phyloP scores from a whole-genome alignment of 768 basidiomycete species.

The Austroboletus eburneus region DNA sequence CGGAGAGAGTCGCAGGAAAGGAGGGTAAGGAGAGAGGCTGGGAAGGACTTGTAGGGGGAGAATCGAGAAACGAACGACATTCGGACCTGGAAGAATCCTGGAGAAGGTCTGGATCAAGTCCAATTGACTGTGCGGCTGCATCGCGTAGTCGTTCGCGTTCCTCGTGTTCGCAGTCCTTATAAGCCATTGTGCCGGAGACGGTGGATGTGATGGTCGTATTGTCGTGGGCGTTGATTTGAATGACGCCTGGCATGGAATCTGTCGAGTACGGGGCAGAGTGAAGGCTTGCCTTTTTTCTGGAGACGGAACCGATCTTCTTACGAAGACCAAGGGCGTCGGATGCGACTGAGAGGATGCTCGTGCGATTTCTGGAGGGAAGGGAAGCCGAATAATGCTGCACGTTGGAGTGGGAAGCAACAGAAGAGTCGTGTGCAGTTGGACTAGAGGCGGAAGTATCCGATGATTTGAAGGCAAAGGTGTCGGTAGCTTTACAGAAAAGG shows the following conservation, averaged over 20 bases:
- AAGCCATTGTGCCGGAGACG: conserved; percentile 20
- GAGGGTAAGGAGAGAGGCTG: conserved; percentile 35
- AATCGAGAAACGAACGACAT: conserved; percentile 12
- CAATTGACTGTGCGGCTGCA: conserved; percentile 73
- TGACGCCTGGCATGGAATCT: conserved; percentile 60
- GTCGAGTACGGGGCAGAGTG: conserved; percentile 27
- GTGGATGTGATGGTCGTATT: conserved; percentile 15
- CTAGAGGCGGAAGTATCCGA: conserved; percentile 14
- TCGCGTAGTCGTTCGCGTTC: conserved; percentile 74
- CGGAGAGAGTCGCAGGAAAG: conserved; percentile 56
- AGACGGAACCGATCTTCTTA: conserved; percentile 37
- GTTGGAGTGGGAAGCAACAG: conserved; percentile 3
- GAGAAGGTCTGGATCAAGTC: conserved; percentile 53
- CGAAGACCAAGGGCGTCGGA: conserved; percentile 46
- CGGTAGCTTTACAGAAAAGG: conserved; percentile 14
- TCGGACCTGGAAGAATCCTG: conserved; percentile 31
- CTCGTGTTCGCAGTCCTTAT: conserved; percentile 56
- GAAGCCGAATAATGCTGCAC: conserved; percentile 4
- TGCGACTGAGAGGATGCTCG: conserved; percentile 49
- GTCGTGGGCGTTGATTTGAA: conserved; percentile 59
- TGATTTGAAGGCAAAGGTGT: conserved; percentile 10
- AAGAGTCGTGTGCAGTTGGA: conserved; percentile 11
- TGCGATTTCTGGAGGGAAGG: conserved; percentile 34
- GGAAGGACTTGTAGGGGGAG: conserved; percentile 12
- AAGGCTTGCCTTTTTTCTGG: conserved; percentile 36